Evolutionary conservation across 208 protist species (phyloP), one percentile per base, ranked within the genome.

Genomic region (Naegleria lovaniensis): DNA sequence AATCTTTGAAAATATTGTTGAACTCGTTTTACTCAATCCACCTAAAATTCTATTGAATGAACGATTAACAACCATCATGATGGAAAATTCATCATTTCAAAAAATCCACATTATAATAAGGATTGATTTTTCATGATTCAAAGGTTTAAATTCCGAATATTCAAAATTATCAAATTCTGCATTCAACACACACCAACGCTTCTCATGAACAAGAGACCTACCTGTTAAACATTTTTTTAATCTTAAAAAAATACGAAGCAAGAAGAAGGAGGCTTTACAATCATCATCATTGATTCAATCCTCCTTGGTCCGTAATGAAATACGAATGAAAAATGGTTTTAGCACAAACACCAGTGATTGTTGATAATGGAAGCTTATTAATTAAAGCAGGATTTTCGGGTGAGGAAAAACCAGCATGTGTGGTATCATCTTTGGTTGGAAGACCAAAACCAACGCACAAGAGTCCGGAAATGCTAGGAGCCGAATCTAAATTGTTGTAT

Each of bases 11-110:
- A 79, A 79, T 4, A 79, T 36, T n/a, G 13, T 75, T 75, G 58
- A 75, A 79, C 67, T 79, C 5, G 67, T 79, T 79, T 79, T 79
- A 79, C 67, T 79, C n/a, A 79, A 79, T 36, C 67, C 67, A 36
- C 67, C 67, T 33, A 79, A 36, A 79, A 79, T 79, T 79, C 67
- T 79, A 67, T 67, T 67, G 19, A 67, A 19, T 67, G 19, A 67
- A 67, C 4, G n/a, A n/a, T n/a, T n/a, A n/a, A n/a, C n/a, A n/a
- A n/a, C n/a, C n/a, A n/a, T n/a, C n/a, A n/a, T n/a, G n/a, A n/a
- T n/a, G n/a, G n/a, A n/a, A n/a, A n/a, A n/a, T n/a, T n/a, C n/a
- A 3, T 67, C 11, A 29, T 29, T 67, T 29, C 11, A 67, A 29
- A 29, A n/a, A n/a, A n/a, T n/a, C n/a, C n/a, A n/a, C n/a, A n/a